Evolutionary conservation across 192 early-diverging fungal species (phyloP).

Genomic region (Coemansia aciculifera): DNA sequence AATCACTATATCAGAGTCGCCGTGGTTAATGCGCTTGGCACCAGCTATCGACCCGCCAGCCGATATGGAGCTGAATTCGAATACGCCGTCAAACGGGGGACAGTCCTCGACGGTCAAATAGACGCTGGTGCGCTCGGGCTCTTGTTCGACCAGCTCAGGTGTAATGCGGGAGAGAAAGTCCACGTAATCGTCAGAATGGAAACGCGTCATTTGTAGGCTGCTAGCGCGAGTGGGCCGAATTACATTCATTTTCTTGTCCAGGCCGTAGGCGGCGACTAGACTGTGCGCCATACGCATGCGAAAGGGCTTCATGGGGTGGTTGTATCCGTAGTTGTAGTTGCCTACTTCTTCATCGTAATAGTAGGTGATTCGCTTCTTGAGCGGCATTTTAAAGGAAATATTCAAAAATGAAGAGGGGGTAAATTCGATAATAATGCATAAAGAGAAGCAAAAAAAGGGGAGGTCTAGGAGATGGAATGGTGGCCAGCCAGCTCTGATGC

Average conservation of each 20-base stretch:
- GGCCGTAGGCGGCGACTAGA: conserved; percentile 89
- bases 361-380: conserved; percentile 51
- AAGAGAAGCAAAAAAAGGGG: background rate
- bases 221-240: conserved; percentile 80
- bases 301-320: conserved; percentile 98
- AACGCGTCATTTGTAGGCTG: conserved; percentile 86
- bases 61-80: conserved; percentile 90
- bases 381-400: conserved; percentile 23
- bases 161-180: conserved; percentile 84
- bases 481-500: conserved; percentile 51
- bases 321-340: conserved; percentile 87
- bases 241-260: conserved; percentile 90
- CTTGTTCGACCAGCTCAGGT: conserved; percentile 69
- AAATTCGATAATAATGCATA: background rate
- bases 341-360: conserved; percentile 65
- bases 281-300: conserved; percentile 95
- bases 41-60: conserved; percentile 95
- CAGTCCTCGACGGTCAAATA: conserved; percentile 94
- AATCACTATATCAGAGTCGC: conserved; percentile 88
- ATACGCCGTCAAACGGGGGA: conserved; percentile 95
- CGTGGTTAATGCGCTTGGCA: conserved; percentile 81
- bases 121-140: conserved; percentile 59
- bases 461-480: conserved; percentile 29
- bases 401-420: background rate
- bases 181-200: conserved; percentile 93